Base-by-base conservation (phyloP, 495 filamentous ascomycete genomes). In the Chaetomium tenue region DNA sequence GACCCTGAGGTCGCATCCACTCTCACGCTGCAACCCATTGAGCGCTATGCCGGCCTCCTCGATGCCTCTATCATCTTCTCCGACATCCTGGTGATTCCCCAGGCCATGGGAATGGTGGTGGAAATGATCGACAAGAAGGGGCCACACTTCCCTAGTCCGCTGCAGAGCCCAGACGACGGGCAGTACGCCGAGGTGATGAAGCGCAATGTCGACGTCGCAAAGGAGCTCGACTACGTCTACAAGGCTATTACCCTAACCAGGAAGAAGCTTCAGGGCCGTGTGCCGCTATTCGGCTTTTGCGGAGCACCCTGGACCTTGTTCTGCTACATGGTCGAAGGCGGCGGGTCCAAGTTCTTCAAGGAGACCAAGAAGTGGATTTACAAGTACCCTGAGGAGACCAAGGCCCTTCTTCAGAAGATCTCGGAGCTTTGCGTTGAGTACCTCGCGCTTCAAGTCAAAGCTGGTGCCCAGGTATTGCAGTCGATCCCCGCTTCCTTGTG, bases 61-160 rank as follows among this genome's bases (percentile, higher is more conserved):
- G 94, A 98, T 77, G 95, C 94, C 18, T 92, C 94, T 39, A 98
- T 98, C 70, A 98, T 98, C 74, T 98, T 98, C 84, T 96, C 91
- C 16, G 94, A 98, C 76, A 98, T 98, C 68, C 84, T 98, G 47
- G 94, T 98, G 62, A 92, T 98, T 68, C 94, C 94, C 3, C 94
- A 98, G 78, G 94, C 94, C 22, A 88, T 98, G 86, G 94, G 94
- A 1, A 98, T 98, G 95, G 79, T 78, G 22, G 94, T 98, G 12
- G 89, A 97, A 77, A 98, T 98, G 94, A 78, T 97, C 30, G 92
- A 96, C 72, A 92, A 92, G 77, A 94, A 95, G 73, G 94, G 94
- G 0, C 94, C 94, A 33, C 88, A 93, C 71, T 98, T 98, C 76
- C 93, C 95, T 7, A 78, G 91, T 55, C 94, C 93, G 23, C 80